Conservation (phyloP, 129 eudicot genomes). For the Helichrysum umbraculigerum region DNA sequence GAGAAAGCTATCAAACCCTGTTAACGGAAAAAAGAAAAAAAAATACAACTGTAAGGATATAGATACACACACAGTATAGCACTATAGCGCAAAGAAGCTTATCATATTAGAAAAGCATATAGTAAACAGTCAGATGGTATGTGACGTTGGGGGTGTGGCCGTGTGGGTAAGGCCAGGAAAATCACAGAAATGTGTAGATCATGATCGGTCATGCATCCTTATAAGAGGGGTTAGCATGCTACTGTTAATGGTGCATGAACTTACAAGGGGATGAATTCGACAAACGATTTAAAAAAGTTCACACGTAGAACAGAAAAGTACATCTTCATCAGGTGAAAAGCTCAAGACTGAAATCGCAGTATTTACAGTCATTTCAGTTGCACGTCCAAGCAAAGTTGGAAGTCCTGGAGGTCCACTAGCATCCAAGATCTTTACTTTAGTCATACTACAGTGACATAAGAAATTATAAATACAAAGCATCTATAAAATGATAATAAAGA, state of each 20-base stretch:
- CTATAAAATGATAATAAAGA: constrained; percentile 6
- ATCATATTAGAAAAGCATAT: neutral
- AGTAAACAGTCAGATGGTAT: neutral
- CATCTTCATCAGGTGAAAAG: constrained; percentile 99
- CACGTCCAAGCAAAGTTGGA: constrained; percentile 80
- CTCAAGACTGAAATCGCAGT: constrained; percentile 86
- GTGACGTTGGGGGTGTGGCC: neutral
- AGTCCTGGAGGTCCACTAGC: constrained; percentile 99
- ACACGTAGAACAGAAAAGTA: constrained; percentile 23
- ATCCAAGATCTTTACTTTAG: constrained; percentile 83
- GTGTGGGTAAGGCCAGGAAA: neutral
- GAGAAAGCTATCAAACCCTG: constrained; percentile 97
- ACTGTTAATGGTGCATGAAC: neutral
- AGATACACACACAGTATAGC: neutral
- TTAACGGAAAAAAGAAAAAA: constrained; percentile 20
- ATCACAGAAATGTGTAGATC: neutral
- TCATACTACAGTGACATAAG: constrained; percentile 50
- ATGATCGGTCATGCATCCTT: neutral
- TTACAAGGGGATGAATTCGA: neutral
- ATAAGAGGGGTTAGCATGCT: neutral
- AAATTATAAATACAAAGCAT: constrained; percentile 4
- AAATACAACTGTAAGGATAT: neutral
- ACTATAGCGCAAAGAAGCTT: neutral
- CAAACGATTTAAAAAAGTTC: neutral
- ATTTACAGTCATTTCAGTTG: constrained; percentile 52